Base-by-base conservation (phyloP, 768 basidiomycete species). In the Phlebiopsis flavidoalba region DNA sequence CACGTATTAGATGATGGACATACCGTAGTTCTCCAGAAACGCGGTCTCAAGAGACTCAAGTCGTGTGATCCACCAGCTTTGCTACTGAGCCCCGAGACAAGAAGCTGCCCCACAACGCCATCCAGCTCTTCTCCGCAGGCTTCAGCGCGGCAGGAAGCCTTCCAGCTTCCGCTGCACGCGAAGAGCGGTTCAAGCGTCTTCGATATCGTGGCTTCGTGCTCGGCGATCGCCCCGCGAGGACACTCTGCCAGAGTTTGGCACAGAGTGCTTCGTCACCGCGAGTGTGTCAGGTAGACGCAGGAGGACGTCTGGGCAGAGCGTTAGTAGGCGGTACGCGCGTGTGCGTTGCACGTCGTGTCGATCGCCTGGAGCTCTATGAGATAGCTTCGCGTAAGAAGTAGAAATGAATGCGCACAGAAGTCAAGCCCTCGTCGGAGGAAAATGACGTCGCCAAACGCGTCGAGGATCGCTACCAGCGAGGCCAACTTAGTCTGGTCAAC, bases 281-380 rank as follows among this genome's bases (percentile, higher is more conserved):
- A 63, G n/a, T 80, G 70, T 8, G 71, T 62, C 22, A 91, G 73
- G 63, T 89, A 90, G 0, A 78, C 72, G 2, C n/a, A 83, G 70
- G 5, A 88, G 69, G 0, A 87, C 72, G 1, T 73, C 53, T 0
- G 81, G 78, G 1, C 79, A 79, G 1, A 71, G 62, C 5, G 60
- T 67, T 57, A 86, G 65, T 17, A 87, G 70, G 3, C 65, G 66
- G 51, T 73, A 70, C 1, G 79, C 70, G 79, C 70, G 58, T 83
- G 71, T 14, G 70, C 58, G 3, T 65, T 57, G 17, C 83, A 68
- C 6, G 83, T 70, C 3, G 64, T 65, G 63, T 89, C 86, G 11
- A 83, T 67, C 37, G 71, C 70, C 83, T 86, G 63, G 8, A 37
- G 11, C 51, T 24, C 36, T 24, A 8, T 19, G 5, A 46, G 19